Evolutionary conservation across 768 basidiomycete species (phyloP).

Genomic region (Calvatia gigantea): DNA sequence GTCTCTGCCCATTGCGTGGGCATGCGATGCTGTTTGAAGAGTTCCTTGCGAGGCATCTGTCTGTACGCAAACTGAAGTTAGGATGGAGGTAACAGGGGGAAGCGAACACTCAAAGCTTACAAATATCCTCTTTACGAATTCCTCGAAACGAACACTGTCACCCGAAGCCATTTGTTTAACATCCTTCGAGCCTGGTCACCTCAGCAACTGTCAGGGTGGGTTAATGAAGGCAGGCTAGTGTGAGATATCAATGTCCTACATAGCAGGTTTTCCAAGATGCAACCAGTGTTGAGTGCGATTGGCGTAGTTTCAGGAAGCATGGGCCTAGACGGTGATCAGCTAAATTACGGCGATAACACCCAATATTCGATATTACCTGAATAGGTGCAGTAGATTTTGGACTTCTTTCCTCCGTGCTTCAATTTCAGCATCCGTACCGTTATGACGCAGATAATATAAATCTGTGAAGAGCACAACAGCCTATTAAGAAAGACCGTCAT

Average conservation of each 20-base stretch:
- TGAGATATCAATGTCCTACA: conserved; percentile 18
- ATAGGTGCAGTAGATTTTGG: conserved; percentile 19
- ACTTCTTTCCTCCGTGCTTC: conserved; percentile 17
- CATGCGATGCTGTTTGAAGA: not conserved
- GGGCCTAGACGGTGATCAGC: not conserved
- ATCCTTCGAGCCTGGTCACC: not conserved
- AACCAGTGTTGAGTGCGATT: conserved; percentile 22
- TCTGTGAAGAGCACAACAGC: conserved; percentile 24
- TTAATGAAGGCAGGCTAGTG: not conserved
- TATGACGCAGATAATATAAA: conserved; percentile 16
- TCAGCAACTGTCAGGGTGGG: conserved; percentile 2
- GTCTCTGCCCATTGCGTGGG: not conserved
- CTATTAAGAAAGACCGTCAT: conserved; percentile 6
- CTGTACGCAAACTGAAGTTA: not conserved
- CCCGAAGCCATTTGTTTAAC: conserved; percentile 10
- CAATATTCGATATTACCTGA: conserved; percentile 20
- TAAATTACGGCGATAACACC: not conserved
- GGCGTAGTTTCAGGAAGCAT: not conserved
- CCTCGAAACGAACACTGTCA: conserved; percentile 21
- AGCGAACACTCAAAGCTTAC: conserved; percentile 10
- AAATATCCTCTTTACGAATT: conserved; percentile 22
- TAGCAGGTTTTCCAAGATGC: conserved; percentile 20
- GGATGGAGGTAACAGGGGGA: not conserved
- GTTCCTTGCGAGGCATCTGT: not conserved
- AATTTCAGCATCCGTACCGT: conserved; percentile 17